A percentile compares a stretch with the other conserved stretches of the same genome.
phyloP scores from a whole-genome alignment of 768 basidiomycete genomes.

The Russula vinacea region DNA sequence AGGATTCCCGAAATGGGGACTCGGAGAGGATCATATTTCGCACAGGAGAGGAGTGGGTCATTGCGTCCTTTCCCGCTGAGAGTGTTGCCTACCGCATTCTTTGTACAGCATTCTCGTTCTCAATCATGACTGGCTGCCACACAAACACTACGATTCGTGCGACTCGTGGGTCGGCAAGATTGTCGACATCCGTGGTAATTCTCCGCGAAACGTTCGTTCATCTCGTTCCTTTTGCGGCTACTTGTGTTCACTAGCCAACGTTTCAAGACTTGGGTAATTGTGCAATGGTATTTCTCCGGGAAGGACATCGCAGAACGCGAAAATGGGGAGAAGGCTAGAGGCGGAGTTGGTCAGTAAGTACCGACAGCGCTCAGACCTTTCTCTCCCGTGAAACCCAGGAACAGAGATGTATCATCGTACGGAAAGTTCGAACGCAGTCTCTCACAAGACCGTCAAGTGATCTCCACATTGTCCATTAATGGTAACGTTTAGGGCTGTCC shows the following conservation, averaged over 20 bases:
- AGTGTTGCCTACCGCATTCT: background rate
- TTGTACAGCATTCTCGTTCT: constrained; percentile 13
- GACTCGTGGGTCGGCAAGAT: constrained; percentile 24
- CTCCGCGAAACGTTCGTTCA: constrained; percentile 17
- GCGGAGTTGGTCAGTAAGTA: background rate
- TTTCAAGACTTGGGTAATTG: constrained; percentile 10
- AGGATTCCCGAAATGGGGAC: constrained; percentile 7
- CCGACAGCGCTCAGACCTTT: background rate
- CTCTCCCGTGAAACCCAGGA: background rate
- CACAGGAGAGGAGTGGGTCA: constrained; percentile 6
- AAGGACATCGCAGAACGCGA: constrained; percentile 15
- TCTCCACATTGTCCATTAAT: constrained; percentile 16
- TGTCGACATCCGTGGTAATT: constrained; percentile 16
- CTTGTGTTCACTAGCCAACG: background rate
- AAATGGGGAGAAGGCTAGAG: background rate
- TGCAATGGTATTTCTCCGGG: constrained; percentile 21
- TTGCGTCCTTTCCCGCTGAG: background rate
- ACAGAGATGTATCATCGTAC: constrained; percentile 14
- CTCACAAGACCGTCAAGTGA: constrained; percentile 5
- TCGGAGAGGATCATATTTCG: background rate
- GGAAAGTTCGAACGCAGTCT: constrained; percentile 25
- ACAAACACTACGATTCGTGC: constrained; percentile 1
- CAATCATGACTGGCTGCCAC: constrained; percentile 12
- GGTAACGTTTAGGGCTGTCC: background rate
- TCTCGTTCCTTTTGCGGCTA: no score